A percentile compares a stretch with the other conserved stretches of the same genome.
phyloP scores from a whole-genome alignment of 2,329 filamentous ascomycete genomes.

The Cladosporium sphaerospermum region DNA sequence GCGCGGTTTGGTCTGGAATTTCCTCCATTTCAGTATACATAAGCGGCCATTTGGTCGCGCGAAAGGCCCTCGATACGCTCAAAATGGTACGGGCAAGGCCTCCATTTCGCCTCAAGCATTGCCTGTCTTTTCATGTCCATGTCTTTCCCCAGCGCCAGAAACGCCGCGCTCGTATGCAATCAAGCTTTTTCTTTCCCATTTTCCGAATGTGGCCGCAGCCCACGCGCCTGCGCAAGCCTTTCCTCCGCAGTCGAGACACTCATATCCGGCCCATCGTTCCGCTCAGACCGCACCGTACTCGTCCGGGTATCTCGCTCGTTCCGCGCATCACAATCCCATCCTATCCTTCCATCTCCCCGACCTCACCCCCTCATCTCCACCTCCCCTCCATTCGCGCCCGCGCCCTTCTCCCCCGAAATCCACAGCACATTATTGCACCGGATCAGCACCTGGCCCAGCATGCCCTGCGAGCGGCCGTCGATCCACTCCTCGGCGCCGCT shows the following conservation, averaged over 20 bases:
- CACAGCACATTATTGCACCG: conserved; percentile 48
- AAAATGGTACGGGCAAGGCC: too few species aligned
- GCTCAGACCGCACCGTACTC: too few species aligned
- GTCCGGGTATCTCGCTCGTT: too few species aligned
- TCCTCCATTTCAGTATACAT: too few species aligned
- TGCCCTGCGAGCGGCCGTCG: conserved; percentile 75
- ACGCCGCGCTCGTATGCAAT: conserved; percentile 1
- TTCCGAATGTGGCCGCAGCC: too few species aligned
- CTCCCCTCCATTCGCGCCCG: conserved; percentile 30
- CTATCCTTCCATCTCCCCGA: not conserved
- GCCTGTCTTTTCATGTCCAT: too few species aligned
- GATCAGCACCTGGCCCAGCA: conserved; percentile 86
- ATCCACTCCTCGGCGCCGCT: conserved; percentile 88
- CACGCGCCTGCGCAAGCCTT: not conserved
- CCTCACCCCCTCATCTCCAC: conserved; percentile 35
- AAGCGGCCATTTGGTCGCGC: too few species aligned
- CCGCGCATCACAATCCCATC: not conserved
- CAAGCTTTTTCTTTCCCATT: not conserved
- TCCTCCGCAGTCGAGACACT: not conserved
- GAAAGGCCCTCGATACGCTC: too few species aligned
- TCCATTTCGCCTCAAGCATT: too few species aligned
- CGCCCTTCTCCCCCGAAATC: conserved; percentile 2
- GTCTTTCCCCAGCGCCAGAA: not conserved
- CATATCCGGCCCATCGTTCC: too few species aligned
- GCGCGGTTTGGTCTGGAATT: too few species aligned